Base-by-base conservation (phyloP, 2,329 filamentous ascomycete genomes). In the Sporothrix curviconia region DNA sequence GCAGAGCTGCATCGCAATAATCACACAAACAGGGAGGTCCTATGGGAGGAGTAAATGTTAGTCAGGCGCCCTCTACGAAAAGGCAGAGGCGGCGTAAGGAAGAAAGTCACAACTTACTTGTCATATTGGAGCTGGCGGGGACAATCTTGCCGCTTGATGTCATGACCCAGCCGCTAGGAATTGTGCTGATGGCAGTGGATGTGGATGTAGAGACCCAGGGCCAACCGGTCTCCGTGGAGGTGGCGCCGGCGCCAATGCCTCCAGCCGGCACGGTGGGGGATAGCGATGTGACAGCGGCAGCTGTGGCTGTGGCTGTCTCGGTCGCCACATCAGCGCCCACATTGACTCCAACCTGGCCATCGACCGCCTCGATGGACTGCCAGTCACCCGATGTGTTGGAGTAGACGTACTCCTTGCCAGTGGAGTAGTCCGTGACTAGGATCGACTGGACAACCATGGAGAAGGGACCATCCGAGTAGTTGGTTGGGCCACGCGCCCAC, bases 361-460 rank as follows among this genome's bases (percentile, higher is more conserved):
- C 91, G n/a, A 86, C 80, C 55, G 92, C 84, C 65, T 82, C 73
- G 71, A 99, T 97, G 50, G 89, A 92, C 63, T 82, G 68, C 89
- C 90, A 96, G 22, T 78, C 81, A 49, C 94, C 94, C 49, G 81
- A 86, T 37, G 79, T 82, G 69, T 94, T 89, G 63, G 82, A 82
- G 74, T 97, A 99, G 58, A 76, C 78, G 77, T 99, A 99, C 62
- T 87, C 77, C 17, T 81, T 86, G 55, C 94, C 94, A 1, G 92
- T 96, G 22, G 92, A 96, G 76, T 97, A 99, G 75, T 99, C 94
- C 53, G 85, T 86, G 42, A 96, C 82, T 56, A 80, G 77, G 64
- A 96, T 73, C 30, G 81, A 87, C 71, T 87, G 82, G 68, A 97
- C 85, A 55, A 82, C 75, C 92, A 97, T 97, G 62, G 79, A 84